phyloP scores from a whole-genome alignment of 1,139 yeast genomes.

The Nematodospora anomalae region DNA sequence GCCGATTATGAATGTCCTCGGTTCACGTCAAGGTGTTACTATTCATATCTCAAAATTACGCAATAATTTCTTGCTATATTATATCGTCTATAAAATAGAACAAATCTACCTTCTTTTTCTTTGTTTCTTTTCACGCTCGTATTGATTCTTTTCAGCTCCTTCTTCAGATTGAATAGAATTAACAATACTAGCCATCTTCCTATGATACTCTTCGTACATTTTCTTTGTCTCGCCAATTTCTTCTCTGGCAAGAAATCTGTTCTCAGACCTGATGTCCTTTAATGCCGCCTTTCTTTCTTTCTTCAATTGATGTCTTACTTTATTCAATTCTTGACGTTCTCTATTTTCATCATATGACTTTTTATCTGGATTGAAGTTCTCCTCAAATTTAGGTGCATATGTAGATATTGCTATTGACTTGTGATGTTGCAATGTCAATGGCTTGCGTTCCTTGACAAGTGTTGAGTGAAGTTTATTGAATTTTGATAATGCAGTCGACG shows the following conservation, averaged over 20 bases:
- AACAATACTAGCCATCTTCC: slow-evolving; percentile 83
- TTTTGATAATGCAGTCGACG: slow-evolving; percentile 36
- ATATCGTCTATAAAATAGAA: too few species aligned
- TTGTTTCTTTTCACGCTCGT: slow-evolving; percentile 78
- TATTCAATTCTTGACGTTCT: slow-evolving; percentile 77
- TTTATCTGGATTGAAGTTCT: slow-evolving; percentile 92
- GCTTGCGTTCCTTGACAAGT: slow-evolving; percentile 54
- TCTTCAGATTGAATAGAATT: slow-evolving; percentile 87
- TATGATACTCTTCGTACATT: slow-evolving; percentile 77
- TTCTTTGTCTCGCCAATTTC: slow-evolving; percentile 75
- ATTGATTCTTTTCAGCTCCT: slow-evolving; percentile 90
- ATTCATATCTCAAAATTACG: too few species aligned
- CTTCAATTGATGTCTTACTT: slow-evolving; percentile 82
- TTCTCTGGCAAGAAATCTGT: slow-evolving; percentile 84
- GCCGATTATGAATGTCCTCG: too few species aligned
- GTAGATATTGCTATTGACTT: slow-evolving; percentile 83
- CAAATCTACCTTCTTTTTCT: slow-evolving; percentile 41
- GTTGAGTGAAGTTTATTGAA: slow-evolving; percentile 44
- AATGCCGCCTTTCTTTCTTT: slow-evolving; percentile 87
- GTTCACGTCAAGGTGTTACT: too few species aligned
- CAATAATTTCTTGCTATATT: too few species aligned
- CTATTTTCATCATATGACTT: slow-evolving; percentile 85
- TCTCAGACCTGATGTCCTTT: slow-evolving; percentile 88
- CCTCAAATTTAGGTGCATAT: slow-evolving; percentile 89
- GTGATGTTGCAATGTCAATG: slow-evolving; percentile 85